Conservation (phyloP, 805 yeast species). For the Yarrowia keelungensis region DNA sequence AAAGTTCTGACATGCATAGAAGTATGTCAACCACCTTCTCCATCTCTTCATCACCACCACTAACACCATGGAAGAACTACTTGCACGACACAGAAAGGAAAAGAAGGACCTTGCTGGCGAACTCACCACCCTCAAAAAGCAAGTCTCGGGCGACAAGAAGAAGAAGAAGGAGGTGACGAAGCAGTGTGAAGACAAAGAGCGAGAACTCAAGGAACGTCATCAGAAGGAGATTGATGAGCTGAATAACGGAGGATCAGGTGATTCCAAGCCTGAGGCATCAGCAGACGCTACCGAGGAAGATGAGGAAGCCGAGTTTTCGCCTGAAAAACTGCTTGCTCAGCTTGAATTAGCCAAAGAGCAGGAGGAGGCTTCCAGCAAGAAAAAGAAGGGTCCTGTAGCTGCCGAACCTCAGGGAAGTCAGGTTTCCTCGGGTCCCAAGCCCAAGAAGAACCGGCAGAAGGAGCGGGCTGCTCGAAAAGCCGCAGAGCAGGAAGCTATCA, state of each 20-base stretch:
- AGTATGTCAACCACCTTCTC: not conserved
- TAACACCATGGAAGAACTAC: constrained; percentile 51
- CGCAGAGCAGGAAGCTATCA: constrained; percentile 66
- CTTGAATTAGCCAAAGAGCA: constrained; percentile 53
- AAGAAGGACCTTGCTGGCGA: constrained; percentile 67
- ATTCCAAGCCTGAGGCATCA: constrained; percentile 35
- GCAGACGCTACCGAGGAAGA: constrained; percentile 48
- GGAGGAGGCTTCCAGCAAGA: constrained; percentile 39
- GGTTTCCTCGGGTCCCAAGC: constrained; percentile 15
- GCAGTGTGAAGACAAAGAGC: constrained; percentile 67
- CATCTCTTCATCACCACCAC: not conserved
- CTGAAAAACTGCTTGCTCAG: constrained; percentile 71
- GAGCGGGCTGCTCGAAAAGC: constrained; percentile 81
- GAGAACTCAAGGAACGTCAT: constrained; percentile 62
- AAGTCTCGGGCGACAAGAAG: constrained; percentile 65
- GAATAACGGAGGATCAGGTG: not conserved
- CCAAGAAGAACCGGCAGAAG: constrained; percentile 78
- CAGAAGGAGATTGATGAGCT: constrained; percentile 55
- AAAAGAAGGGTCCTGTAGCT: constrained; percentile 19
- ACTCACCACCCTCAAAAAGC: constrained; percentile 79
- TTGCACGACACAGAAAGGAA: constrained; percentile 73
- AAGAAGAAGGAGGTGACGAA: constrained; percentile 70
- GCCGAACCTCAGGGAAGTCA: constrained; percentile 5
- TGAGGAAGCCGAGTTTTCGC: constrained; percentile 62
- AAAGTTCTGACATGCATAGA: not conserved